phyloP scores from a whole-genome alignment of 2,329 filamentous ascomycete genomes.

The Cyphellophora europaea region DNA sequence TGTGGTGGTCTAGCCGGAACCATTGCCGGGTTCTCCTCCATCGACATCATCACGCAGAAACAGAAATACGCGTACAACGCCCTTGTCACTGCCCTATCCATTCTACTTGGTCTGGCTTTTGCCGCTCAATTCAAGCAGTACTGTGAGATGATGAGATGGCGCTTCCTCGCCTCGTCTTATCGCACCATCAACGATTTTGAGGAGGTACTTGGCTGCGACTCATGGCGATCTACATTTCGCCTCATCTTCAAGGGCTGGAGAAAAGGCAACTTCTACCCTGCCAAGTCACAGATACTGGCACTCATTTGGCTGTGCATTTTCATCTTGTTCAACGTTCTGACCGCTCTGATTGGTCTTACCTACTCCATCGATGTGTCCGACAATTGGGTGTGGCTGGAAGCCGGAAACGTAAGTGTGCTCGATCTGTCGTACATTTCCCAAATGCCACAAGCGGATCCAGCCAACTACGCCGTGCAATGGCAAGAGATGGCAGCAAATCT shows the following conservation, averaged over 20 bases:
- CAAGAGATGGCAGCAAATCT: slow-evolving; percentile 9
- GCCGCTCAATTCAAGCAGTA: slow-evolving; percentile 12
- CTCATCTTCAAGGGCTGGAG: slow-evolving; percentile 13
- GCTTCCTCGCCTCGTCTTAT: slow-evolving; percentile 11
- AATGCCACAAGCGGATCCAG: background rate
- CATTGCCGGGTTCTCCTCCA: slow-evolving; percentile 9
- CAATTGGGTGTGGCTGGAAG: slow-evolving; percentile 1
- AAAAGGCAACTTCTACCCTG: slow-evolving; percentile 5
- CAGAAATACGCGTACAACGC: slow-evolving; percentile 12
- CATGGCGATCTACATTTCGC: slow-evolving; percentile 9
- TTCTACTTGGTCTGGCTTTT: slow-evolving; percentile 10
- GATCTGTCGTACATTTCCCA: slow-evolving; percentile 8
- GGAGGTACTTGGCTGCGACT: slow-evolving; percentile 12
- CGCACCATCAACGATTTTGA: slow-evolving; percentile 11
- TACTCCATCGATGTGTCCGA: slow-evolving; percentile 14
- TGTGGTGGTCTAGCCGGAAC: slow-evolving; percentile 8
- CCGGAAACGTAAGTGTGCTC: slow-evolving; percentile 11
- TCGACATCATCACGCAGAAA: slow-evolving; percentile 4
- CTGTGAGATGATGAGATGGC: slow-evolving; percentile 13
- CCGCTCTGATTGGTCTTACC: slow-evolving; percentile 14
- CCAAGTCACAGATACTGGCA: slow-evolving; percentile 10
- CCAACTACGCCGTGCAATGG: background rate
- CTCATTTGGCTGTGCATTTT: slow-evolving; percentile 10
- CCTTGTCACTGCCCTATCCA: slow-evolving; percentile 9
- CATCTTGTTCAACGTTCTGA: slow-evolving; percentile 10